Conservation (phyloP, 2,329 filamentous ascomycete genomes). For the Anthostomella pinea region DNA sequence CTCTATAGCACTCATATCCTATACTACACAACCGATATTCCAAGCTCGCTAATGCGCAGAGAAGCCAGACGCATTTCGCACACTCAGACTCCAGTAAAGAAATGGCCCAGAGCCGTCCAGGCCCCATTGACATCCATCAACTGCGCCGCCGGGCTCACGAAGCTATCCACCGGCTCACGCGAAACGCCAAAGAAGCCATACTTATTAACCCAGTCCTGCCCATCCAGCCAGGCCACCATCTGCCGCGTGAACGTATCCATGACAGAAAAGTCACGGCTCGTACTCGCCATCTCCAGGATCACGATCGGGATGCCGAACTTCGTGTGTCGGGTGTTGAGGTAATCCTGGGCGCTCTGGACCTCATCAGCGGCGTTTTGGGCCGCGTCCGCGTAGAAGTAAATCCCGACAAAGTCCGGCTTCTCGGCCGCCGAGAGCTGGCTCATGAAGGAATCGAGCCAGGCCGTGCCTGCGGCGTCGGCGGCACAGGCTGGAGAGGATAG, state of each 20-base stretch:
- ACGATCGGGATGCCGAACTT: conserved; percentile 34
- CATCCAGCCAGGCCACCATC: conserved; percentile 39
- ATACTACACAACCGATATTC: too few species aligned
- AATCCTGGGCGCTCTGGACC: conserved; percentile 31
- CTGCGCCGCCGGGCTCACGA: conserved; percentile 40
- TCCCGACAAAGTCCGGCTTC: conserved; percentile 36
- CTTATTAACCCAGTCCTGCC: conserved; percentile 35
- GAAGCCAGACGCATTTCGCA: too few species aligned
- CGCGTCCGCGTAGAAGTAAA: conserved; percentile 35
- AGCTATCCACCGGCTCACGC: conserved; percentile 34
- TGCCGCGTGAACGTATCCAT: conserved; percentile 36
- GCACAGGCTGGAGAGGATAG: conserved; percentile 38
- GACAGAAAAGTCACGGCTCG: conserved; percentile 31
- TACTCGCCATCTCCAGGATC: conserved; percentile 39
- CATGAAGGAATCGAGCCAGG: conserved; percentile 39
- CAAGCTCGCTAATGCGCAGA: too few species aligned
- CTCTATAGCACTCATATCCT: too few species aligned
- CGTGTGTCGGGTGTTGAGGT: conserved; percentile 34
- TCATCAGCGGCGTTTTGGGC: conserved; percentile 23
- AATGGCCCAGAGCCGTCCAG: conserved; percentile 4
- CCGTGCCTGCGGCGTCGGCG: conserved; percentile 31
- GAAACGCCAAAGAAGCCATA: conserved; percentile 41
- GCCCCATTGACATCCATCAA: conserved; percentile 37
- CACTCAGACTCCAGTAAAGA: too few species aligned
- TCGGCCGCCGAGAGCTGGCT: conserved; percentile 19